Percentiles rank a stretch among this genome's conserved stretches.
phyloP scores from a whole-genome alignment of 371 early-diverging fungal genomes.

The Umbelopsis sp. region DNA sequence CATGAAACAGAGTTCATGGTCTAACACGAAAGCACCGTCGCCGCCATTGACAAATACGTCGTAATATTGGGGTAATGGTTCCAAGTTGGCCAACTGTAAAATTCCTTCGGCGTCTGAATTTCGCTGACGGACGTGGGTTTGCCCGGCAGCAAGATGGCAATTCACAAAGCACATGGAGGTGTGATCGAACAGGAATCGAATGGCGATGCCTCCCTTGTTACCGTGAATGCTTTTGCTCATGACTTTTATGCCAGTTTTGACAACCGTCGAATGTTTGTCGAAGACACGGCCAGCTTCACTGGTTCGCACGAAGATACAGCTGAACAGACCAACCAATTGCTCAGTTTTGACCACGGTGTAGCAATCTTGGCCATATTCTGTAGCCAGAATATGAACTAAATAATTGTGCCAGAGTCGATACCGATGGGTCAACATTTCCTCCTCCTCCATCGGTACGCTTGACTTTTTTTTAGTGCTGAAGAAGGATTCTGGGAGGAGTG shows the following conservation, averaged over 20 bases:
- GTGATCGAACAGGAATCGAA: slow-evolving; percentile 75
- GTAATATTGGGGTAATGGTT: slow-evolving; percentile 27
- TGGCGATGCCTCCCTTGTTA: slow-evolving; percentile 91
- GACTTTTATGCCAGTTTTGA: slow-evolving; percentile 86
- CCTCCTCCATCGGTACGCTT: slow-evolving; percentile 40
- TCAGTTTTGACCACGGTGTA: slow-evolving; percentile 70
- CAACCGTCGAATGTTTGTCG: slow-evolving; percentile 41
- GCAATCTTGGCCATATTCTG: slow-evolving; percentile 44
- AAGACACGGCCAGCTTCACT: slow-evolving; percentile 32
- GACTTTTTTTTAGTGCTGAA: slow-evolving; percentile 61
- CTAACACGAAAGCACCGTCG: slow-evolving; percentile 70
- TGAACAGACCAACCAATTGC: slow-evolving; percentile 83
- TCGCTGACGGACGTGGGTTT: slow-evolving; percentile 68
- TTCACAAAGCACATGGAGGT: slow-evolving; percentile 85
- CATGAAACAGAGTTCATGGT: slow-evolving; percentile 78
- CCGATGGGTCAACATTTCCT: slow-evolving; percentile 59
- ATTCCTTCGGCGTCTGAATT: slow-evolving; percentile 79
- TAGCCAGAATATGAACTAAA: slow-evolving; percentile 56
- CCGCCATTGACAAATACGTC: slow-evolving; percentile 56
- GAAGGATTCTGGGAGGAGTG: slow-evolving; percentile 51
- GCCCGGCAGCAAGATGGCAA: slow-evolving; percentile 87
- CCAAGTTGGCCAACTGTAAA: slow-evolving; percentile 64
- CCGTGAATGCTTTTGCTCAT: slow-evolving; percentile 66
- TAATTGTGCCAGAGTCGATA: slow-evolving; percentile 75
- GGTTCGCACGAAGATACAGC: slow-evolving; percentile 68